Conservation (phyloP, 148 eudicot species). For the Vaccinium macrocarpon region DNA sequence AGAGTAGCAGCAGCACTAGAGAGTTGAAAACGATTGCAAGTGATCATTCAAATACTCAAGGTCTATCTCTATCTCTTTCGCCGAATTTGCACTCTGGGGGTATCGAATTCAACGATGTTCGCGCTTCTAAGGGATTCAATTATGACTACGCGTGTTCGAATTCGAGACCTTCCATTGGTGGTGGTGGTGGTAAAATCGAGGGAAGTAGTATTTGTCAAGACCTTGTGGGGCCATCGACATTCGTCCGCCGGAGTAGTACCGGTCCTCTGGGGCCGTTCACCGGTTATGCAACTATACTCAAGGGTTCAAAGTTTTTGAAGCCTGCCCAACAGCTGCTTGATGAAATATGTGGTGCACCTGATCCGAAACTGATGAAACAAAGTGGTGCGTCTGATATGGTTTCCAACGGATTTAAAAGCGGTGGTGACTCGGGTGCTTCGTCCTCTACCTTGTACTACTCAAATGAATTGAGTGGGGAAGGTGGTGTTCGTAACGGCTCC, state of each 20-base stretch:
- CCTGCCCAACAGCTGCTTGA: constrained; percentile 43
- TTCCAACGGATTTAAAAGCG: constrained; percentile 15
- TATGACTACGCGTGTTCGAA: constrained; percentile 13
- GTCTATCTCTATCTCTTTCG: constrained; percentile 39
- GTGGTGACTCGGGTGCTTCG: constrained; percentile 30
- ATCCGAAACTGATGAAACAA: constrained; percentile 14
- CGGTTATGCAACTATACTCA: constrained; percentile 42
- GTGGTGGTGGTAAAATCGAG: neutral
- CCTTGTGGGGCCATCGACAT: constrained; percentile 19
- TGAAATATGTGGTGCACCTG: constrained; percentile 27
- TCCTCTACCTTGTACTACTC: constrained; percentile 28
- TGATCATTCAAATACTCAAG: constrained; percentile 26
- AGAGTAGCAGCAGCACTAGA: neutral
- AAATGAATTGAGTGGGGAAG: constrained; percentile 23
- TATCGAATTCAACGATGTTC: neutral
- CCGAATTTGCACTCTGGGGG: neutral
- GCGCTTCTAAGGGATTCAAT: neutral
- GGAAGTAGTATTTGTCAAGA: constrained; percentile 16
- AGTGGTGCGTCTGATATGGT: constrained; percentile 16
- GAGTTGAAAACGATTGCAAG: constrained; percentile 15
- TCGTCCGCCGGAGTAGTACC: constrained; percentile 17
- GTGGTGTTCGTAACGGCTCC: constrained; percentile 19
- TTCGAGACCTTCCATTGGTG: neutral
- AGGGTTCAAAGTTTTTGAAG: constrained; percentile 40
- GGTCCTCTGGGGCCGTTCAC: constrained; percentile 57